These are phyloP conservation scores for Citrus inodora DNA, from an alignment of 345 rosid genomes.

Conservation along the genomic window DNA sequence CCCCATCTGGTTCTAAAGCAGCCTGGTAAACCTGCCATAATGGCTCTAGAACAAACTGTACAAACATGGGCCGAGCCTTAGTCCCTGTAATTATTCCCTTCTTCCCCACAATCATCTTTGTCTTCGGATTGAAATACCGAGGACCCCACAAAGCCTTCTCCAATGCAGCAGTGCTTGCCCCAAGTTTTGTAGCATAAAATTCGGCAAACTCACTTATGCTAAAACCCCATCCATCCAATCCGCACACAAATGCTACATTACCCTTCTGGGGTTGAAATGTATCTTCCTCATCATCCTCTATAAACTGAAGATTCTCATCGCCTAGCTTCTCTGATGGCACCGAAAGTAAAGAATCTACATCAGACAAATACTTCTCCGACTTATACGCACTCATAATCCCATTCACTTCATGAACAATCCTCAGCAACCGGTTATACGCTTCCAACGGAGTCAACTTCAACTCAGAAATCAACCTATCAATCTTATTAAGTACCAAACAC, in stretches of 20 bases:
- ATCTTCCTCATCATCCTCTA: constrained; percentile 93
- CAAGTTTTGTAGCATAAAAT: constrained; percentile 77
- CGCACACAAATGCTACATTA: constrained; percentile 85
- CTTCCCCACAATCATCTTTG: constrained; percentile 87
- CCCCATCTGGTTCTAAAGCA: constrained; percentile 67
- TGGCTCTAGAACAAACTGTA: constrained; percentile 92
- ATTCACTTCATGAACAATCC: constrained; percentile 94
- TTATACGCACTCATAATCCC: constrained; percentile 79
- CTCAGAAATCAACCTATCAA: constrained; percentile 87
- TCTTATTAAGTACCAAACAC: constrained; percentile 90
- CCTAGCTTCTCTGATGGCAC: constrained; percentile 43
- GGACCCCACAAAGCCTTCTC: constrained; percentile 93
- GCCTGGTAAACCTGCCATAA: constrained; percentile 87
- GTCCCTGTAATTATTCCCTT: constrained; percentile 52
- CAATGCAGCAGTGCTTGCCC: constrained; percentile 58
- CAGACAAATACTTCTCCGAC: constrained; percentile 88
- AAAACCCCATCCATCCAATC: constrained; percentile 96
- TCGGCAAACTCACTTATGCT: constrained; percentile 68
- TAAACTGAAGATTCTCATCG: constrained; percentile 56
- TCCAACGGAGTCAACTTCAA: constrained; percentile 82
- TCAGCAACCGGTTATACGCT: constrained; percentile 67
- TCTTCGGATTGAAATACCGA: constrained; percentile 60
- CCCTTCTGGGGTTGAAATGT: constrained; percentile 93
- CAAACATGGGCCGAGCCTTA: constrained; percentile 89
- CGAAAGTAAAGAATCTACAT: constrained; percentile 81